These are phyloP conservation scores for Phaseolus lunatus DNA, from an alignment of 306 rosid genomes.

Conservation along the genomic window DNA sequence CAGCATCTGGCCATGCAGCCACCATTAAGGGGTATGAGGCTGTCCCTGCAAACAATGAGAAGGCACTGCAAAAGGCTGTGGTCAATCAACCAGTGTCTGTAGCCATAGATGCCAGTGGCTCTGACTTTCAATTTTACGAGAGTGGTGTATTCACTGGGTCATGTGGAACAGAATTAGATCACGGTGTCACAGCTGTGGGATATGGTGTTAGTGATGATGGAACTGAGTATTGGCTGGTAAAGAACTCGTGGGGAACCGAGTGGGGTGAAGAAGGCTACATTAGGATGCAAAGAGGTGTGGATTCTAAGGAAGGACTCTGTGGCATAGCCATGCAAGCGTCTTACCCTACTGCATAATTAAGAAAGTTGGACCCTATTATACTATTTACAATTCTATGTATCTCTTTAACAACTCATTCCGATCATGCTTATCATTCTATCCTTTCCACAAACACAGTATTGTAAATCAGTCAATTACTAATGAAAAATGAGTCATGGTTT, in stretches of 20 bases:
- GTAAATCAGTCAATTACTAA: too few relatives aligned
- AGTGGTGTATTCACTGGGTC: constrained; percentile 58
- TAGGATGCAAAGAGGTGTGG: constrained; percentile 51
- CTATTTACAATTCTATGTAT: not conserved
- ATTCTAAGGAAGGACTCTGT: constrained; percentile 52
- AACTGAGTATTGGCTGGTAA: constrained; percentile 58
- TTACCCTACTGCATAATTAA: constrained; percentile 21
- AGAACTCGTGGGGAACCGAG: constrained; percentile 57
- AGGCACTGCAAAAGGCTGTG: constrained; percentile 48
- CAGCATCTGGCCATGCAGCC: constrained; percentile 21
- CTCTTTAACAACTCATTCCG: not conserved
- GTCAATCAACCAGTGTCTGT: constrained; percentile 56
- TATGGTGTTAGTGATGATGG: constrained; percentile 51
- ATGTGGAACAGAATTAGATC: constrained; percentile 54
- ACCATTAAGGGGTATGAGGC: constrained; percentile 47
- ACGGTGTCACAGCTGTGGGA: constrained; percentile 57
- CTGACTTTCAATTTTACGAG: constrained; percentile 42
- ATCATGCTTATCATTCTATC: too few relatives aligned
- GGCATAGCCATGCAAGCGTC: constrained; percentile 64
- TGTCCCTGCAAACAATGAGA: constrained; percentile 49
- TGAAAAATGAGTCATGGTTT: not conserved
- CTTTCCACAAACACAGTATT: too few relatives aligned
- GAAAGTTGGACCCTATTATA: too few relatives aligned
- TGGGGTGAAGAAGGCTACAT: constrained; percentile 69
- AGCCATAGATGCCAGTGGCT: constrained; percentile 56